Evolutionary conservation across 2,329 filamentous ascomycete genomes (phyloP).

Genomic region (Lomentospora prolificans): DNA sequence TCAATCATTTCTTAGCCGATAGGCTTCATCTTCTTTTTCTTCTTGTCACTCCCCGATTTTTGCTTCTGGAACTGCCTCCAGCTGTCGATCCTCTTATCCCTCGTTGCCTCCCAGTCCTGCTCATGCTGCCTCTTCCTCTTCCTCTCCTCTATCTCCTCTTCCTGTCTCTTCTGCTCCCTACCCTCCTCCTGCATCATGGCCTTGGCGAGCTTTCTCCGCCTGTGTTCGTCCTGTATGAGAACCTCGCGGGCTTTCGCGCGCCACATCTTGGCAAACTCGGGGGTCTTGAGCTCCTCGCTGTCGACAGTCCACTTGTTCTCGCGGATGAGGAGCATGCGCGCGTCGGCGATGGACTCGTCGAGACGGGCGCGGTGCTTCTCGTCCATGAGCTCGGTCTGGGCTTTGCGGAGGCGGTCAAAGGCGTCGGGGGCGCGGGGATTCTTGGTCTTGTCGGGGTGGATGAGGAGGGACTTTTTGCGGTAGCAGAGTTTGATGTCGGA

Average conservation of each 20-base stretch:
- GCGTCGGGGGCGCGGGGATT: slow-evolving; percentile 88
- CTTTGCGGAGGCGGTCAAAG: slow-evolving; percentile 94
- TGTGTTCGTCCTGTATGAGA: slow-evolving; percentile 83
- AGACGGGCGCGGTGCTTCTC: slow-evolving; percentile 81
- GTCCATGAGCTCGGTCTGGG: slow-evolving; percentile 82
- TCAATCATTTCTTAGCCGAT: slow-evolving; percentile 40
- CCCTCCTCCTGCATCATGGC: slow-evolving; percentile 96
- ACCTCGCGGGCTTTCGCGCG: slow-evolving; percentile 82
- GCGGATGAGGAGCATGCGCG: slow-evolving; percentile 86
- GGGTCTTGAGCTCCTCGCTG: slow-evolving; percentile 74
- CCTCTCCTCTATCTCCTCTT: slow-evolving; percentile 71
- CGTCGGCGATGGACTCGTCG: slow-evolving; percentile 93
- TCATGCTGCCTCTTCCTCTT: slow-evolving; percentile 88
- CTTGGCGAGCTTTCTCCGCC: slow-evolving; percentile 75
- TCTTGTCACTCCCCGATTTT: slow-evolving; percentile 37
- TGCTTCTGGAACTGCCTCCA: slow-evolving; percentile 89
- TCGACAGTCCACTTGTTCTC: slow-evolving; percentile 91
- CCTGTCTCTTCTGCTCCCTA: slow-evolving; percentile 72
- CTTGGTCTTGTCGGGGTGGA: slow-evolving; percentile 95
- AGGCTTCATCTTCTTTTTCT: slow-evolving; percentile 54
- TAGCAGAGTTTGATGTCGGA: slow-evolving; percentile 92
- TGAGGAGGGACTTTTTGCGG: slow-evolving; percentile 95
- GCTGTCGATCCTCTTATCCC: slow-evolving; percentile 83
- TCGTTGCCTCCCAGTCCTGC: slow-evolving; percentile 86
- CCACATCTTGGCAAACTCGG: slow-evolving; percentile 78